These are phyloP conservation scores for Trypanosoma theileri DNA, from an alignment of 208 protist genomes.

Conservation along the genomic window DNA sequence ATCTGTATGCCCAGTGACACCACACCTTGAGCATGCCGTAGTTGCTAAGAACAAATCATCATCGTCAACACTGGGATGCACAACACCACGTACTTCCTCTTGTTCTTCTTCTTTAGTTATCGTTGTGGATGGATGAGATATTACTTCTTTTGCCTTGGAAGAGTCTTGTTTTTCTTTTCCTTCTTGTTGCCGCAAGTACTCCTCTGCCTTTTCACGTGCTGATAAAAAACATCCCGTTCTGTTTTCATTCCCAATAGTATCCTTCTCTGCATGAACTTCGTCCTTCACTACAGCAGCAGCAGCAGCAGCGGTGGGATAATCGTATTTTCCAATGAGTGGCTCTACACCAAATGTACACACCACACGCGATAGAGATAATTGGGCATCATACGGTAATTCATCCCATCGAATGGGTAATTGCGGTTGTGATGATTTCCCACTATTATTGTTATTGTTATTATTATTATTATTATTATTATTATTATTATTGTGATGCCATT, in stretches of 20 bases:
- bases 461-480: slow-evolving; percentile 1
- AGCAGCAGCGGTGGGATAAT: slow-evolving; percentile 9
- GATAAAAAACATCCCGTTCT: slow-evolving; percentile 21
- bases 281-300: neutral
- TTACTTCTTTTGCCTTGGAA: neutral
- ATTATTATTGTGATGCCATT: slow-evolving; percentile 21
- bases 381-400: slow-evolving; percentile 71
- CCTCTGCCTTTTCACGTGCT: slow-evolving; percentile 36
- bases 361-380: slow-evolving; percentile 54
- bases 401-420: slow-evolving; percentile 63
- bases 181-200: slow-evolving; percentile 15
- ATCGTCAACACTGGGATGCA: slow-evolving; percentile 17
- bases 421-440: slow-evolving; percentile 4
- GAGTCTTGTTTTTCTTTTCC: neutral
- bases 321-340: slow-evolving; percentile 24
- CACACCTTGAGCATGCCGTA: slow-evolving; percentile 58
- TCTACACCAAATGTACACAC: slow-evolving; percentile 65
- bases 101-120: neutral
- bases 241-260: slow-evolving; percentile 14
- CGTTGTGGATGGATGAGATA: neutral
- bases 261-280: slow-evolving; percentile 17
- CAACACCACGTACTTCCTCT: neutral
- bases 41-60: slow-evolving; percentile 28
- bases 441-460: neutral
- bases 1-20: slow-evolving; percentile 49